Percentiles rank a stretch among this genome's conserved stretches.
Conservation (phyloP, 2,329 filamentous ascomycete genomes). For the Nigrospora osmanthi region DNA sequence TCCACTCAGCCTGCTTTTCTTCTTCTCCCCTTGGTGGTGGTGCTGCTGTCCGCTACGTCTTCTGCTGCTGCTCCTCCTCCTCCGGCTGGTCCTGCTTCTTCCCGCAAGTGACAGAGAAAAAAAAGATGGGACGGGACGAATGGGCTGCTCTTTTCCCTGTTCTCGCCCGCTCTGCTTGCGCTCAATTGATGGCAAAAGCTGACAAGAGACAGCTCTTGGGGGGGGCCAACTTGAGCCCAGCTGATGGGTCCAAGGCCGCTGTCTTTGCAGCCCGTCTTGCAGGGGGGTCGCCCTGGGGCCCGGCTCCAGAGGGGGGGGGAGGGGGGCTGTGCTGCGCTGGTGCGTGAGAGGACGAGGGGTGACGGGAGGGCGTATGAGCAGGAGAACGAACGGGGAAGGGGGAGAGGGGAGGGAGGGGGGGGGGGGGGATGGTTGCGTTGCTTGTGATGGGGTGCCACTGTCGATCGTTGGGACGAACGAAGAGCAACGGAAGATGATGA, state of each 20-base stretch:
- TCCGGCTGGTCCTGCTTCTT: neutral
- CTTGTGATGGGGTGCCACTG: too few species aligned
- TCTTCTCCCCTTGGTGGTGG: too few species aligned
- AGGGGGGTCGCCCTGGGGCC: neutral
- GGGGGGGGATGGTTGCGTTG: too few species aligned
- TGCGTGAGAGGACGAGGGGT: too few species aligned
- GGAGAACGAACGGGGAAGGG: too few species aligned
- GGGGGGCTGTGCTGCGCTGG: neutral
- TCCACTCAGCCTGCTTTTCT: too few species aligned
- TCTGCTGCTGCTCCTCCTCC: too few species aligned
- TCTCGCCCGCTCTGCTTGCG: neutral
- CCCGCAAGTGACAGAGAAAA: conserved; percentile 1
- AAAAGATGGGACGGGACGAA: conserved; percentile 7
- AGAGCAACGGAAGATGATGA: too few species aligned
- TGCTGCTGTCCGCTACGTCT: too few species aligned
- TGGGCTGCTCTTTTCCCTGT: conserved; percentile 3
- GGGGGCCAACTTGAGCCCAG: neutral
- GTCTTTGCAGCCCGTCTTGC: conserved; percentile 1
- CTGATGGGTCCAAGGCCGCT: neutral
- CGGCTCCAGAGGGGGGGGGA: neutral
- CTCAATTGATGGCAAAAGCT: conserved; percentile 1
- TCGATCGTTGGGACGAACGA: too few species aligned
- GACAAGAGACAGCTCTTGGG: conserved; percentile 2
- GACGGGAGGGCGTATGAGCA: too few species aligned
- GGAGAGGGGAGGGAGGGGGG: too few species aligned